Evolutionary conservation across 768 basidiomycete genomes (phyloP).

Genomic region (Asterophora parasitica): DNA sequence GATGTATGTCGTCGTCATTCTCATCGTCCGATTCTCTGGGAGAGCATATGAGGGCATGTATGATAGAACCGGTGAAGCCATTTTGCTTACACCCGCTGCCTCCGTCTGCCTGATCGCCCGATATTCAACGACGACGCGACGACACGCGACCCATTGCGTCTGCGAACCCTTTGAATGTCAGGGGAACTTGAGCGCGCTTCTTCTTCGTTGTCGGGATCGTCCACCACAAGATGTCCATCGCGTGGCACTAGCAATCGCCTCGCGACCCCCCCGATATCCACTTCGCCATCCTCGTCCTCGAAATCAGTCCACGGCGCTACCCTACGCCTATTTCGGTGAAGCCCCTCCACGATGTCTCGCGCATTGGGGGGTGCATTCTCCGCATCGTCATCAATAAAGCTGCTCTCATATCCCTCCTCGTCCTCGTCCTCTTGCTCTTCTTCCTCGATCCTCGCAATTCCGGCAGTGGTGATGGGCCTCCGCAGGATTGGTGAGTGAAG

Average conservation of each 20-base stretch:
- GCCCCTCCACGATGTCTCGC: not conserved
- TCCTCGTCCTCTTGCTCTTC: conserved; percentile 22
- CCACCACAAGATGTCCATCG: conserved; percentile 1
- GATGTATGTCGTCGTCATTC: not conserved
- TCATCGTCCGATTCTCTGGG: not conserved
- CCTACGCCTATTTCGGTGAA: not conserved
- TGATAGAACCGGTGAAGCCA: too few species aligned
- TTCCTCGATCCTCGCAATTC: not conserved
- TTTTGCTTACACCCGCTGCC: not conserved
- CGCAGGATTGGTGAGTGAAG: too few species aligned
- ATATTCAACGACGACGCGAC: not conserved
- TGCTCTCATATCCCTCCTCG: conserved; percentile 43
- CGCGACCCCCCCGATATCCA: not conserved
- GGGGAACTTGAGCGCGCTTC: not conserved
- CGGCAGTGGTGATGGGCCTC: too few species aligned
- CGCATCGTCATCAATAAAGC: conserved; percentile 50
- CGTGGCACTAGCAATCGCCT: not conserved
- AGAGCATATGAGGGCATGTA: not conserved
- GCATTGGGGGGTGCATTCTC: conserved; percentile 17
- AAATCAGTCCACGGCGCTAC: not conserved
- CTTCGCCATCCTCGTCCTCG: conserved; percentile 7
- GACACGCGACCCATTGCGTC: not conserved
- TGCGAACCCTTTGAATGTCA: not conserved
- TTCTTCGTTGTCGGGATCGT: conserved; percentile 5
- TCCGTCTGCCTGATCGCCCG: not conserved